These are phyloP conservation scores for Rhododendron vialii DNA, from an alignment of 148 eudicot species.

Conservation along the genomic window DNA sequence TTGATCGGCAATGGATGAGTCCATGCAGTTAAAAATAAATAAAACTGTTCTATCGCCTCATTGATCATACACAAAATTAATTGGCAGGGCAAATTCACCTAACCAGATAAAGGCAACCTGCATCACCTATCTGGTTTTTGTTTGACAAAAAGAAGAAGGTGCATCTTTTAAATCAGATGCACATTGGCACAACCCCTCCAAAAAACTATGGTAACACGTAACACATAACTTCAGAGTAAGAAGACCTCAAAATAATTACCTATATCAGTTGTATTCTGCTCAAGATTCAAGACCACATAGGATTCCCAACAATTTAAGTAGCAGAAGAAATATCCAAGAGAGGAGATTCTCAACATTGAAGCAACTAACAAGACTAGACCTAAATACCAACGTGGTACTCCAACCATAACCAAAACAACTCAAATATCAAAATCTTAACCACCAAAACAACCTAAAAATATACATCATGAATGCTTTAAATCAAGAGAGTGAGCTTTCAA, in stretches of 20 bases:
- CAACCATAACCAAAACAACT: background rate
- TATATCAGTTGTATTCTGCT: background rate
- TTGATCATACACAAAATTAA: background rate
- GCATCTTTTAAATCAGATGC: background rate
- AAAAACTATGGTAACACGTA: background rate
- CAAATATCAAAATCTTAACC: no score
- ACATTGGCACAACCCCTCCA: background rate
- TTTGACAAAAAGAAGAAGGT: background rate
- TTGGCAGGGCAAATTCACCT: background rate
- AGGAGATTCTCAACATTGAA: background rate
- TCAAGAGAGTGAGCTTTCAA: no score
- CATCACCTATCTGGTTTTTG: background rate
- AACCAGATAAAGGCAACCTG: background rate
- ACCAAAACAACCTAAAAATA: no score
- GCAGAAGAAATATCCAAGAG: background rate
- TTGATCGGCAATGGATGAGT: background rate
- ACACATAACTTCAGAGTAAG: background rate
- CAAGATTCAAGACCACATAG: background rate
- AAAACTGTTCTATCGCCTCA: background rate
- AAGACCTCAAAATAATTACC: background rate
- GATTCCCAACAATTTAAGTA: background rate
- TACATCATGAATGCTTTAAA: no score
- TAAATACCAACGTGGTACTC: background rate
- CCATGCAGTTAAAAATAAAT: background rate
- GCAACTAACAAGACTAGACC: background rate